Conservation (phyloP, 2,329 filamentous ascomycete species). For the Cordyceps farinosa region DNA sequence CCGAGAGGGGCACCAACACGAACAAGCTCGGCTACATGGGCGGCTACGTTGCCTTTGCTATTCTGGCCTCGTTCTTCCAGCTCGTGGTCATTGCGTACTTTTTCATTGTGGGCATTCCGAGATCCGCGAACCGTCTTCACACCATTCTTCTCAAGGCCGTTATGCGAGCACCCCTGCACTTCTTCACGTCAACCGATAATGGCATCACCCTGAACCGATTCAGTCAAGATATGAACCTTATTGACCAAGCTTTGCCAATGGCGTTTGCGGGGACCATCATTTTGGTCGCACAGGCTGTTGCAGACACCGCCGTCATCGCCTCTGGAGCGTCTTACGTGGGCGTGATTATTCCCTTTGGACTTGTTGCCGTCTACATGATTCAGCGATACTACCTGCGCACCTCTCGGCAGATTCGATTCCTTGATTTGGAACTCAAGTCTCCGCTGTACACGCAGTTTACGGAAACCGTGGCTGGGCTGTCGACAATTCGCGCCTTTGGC, state of each 20-base stretch:
- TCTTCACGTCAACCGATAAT: conserved; percentile 39
- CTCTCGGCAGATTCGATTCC: conserved; percentile 50
- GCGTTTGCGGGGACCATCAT: conserved; percentile 29
- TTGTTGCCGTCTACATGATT: conserved; percentile 40
- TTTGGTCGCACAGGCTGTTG: conserved; percentile 18
- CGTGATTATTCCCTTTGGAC: conserved; percentile 39
- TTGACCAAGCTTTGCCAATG: conserved; percentile 38
- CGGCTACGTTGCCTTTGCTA: conserved; percentile 25
- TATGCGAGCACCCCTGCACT: conserved; percentile 37
- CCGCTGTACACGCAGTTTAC: conserved; percentile 44
- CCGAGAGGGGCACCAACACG: conserved; percentile 23
- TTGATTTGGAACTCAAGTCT: conserved; percentile 41
- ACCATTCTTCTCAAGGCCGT: conserved; percentile 24
- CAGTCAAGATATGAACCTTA: conserved; percentile 40
- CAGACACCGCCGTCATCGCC: conserved; percentile 34
- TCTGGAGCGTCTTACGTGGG: conserved; percentile 39
- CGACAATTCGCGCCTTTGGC: conserved; percentile 38
- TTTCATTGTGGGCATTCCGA: conserved; percentile 24
- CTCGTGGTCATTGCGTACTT: conserved; percentile 23
- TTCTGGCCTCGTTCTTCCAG: conserved; percentile 21
- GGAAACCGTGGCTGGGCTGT: conserved; percentile 39
- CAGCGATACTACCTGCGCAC: conserved; percentile 54
- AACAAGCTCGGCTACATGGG: conserved; percentile 23
- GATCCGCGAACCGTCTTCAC: conserved; percentile 25
- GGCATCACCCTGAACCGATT: conserved; percentile 43